Percentiles rank a stretch among this genome's conserved stretches.
Conservation (phyloP, 768 basidiomycete genomes). For the Sutorius australiensis region DNA sequence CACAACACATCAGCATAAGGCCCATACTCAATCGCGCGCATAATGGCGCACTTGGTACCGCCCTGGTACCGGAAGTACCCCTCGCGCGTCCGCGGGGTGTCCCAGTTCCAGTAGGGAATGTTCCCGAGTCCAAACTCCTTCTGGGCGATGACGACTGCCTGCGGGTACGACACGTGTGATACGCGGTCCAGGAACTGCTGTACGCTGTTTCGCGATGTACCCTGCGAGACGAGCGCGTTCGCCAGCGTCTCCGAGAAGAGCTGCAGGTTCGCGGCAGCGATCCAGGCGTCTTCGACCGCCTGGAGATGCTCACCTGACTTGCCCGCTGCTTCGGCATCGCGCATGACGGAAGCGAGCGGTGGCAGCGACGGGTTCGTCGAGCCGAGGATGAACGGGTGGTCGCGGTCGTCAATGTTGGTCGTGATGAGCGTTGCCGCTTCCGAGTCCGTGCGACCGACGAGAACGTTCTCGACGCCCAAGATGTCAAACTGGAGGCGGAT, state of each 20-base stretch:
- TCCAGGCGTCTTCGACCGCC: constrained; percentile 87
- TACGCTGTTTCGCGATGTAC: constrained; percentile 44
- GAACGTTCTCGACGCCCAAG: constrained; percentile 95
- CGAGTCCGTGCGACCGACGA: constrained; percentile 92
- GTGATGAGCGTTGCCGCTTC: constrained; percentile 97
- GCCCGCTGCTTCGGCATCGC: constrained; percentile 76
- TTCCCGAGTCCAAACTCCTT: constrained; percentile 69
- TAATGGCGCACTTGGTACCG: constrained; percentile 90
- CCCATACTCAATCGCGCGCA: constrained; percentile 88
- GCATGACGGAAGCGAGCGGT: constrained; percentile 78
- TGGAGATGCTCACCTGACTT: constrained; percentile 79
- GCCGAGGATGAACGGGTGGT: constrained; percentile 96
- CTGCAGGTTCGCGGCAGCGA: constrained; percentile 67
- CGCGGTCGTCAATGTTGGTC: constrained; percentile 94
- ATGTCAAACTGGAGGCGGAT: constrained; percentile 97
- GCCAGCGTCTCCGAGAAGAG: constrained; percentile 75
- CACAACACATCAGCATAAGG: constrained; percentile 90
- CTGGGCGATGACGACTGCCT: constrained; percentile 72
- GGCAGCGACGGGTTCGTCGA: constrained; percentile 69
- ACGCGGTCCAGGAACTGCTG: constrained; percentile 62
- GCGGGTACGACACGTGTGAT: constrained; percentile 62
- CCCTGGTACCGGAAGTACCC: constrained; percentile 98
- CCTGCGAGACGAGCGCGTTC: constrained; percentile 60
- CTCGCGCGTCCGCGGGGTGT: constrained; percentile 88
- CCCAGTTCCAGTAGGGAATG: constrained; percentile 93